These are phyloP conservation scores for Epichloe sylvatica DNA, from an alignment of 2,329 filamentous ascomycete genomes.

Conservation along the genomic window DNA sequence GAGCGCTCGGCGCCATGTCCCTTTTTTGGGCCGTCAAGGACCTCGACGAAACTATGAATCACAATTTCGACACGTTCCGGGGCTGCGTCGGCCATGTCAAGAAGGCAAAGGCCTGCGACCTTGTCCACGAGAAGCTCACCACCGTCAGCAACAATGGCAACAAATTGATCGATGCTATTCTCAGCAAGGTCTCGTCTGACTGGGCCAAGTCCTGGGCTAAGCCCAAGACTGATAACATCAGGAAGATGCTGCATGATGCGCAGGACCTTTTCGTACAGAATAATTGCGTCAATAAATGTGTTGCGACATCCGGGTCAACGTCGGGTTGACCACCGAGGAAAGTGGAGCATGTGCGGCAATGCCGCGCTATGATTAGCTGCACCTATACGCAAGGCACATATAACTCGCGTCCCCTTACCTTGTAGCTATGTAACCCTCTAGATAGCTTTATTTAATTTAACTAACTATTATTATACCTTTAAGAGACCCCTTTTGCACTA, in stretches of 20 bases:
- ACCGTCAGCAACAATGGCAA: background rate
- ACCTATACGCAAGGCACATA: too few relatives aligned
- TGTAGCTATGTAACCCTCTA: too few relatives aligned
- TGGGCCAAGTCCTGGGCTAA: background rate
- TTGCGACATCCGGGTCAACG: too few relatives aligned
- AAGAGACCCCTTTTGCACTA: too few relatives aligned
- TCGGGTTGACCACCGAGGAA: too few relatives aligned
- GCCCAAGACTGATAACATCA: background rate
- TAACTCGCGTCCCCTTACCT: too few relatives aligned
- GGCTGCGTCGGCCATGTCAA: background rate
- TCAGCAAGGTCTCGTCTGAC: background rate
- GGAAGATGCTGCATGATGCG: background rate
- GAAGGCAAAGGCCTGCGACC: background rate
- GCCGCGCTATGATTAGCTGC: too few relatives aligned
- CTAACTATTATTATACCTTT: too few relatives aligned
- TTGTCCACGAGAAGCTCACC: background rate
- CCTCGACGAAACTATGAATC: background rate
- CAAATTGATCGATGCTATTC: background rate
- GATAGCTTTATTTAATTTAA: too few relatives aligned
- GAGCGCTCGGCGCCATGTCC: accelerated
- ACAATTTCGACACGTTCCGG: background rate
- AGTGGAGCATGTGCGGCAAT: too few relatives aligned
- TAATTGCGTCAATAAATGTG: background rate
- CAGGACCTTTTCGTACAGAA: background rate
- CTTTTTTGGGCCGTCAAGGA: background rate